Conservation (phyloP, 2,329 filamentous ascomycete genomes). For the Plectosphaerella cucumerina region DNA sequence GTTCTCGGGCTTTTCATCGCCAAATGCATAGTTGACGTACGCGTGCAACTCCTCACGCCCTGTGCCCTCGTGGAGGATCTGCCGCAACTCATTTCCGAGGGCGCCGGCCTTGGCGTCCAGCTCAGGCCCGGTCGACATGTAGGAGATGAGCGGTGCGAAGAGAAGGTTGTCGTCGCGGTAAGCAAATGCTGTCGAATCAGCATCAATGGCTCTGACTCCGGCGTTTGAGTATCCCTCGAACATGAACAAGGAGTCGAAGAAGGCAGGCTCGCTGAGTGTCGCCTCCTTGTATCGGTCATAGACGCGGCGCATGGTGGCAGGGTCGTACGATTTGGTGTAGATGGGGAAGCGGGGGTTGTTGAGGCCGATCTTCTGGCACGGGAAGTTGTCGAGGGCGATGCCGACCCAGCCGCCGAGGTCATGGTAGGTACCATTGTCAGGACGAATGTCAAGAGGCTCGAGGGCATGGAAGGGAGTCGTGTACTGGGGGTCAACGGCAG, state of each 20-base stretch:
- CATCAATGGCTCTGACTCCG: constrained; percentile 33
- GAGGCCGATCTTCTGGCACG: constrained; percentile 36
- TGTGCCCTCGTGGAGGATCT: constrained; percentile 28
- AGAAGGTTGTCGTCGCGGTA: constrained; percentile 41
- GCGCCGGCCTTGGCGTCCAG: constrained; percentile 26
- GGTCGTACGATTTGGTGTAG: constrained; percentile 34
- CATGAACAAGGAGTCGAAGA: constrained; percentile 42
- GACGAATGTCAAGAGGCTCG: constrained; percentile 26
- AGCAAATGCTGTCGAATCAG: constrained; percentile 37
- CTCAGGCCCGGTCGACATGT: constrained; percentile 23
- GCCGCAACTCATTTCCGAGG: constrained; percentile 32
- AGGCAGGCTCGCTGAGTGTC: constrained; percentile 11
- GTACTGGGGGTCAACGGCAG: constrained; percentile 32
- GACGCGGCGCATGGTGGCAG: constrained; percentile 18
- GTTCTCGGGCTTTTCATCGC: constrained; percentile 33
- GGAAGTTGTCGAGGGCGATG: constrained; percentile 27
- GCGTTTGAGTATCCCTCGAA: constrained; percentile 50
- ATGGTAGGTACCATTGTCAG: constrained; percentile 34
- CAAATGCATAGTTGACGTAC: constrained; percentile 50
- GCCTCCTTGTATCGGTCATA: constrained; percentile 28
- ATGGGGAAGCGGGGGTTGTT: constrained; percentile 40
- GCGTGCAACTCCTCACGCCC: constrained; percentile 26
- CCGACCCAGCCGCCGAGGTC: constrained; percentile 40
- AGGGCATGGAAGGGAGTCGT: constrained; percentile 38
- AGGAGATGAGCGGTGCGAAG: constrained; percentile 30